Base-by-base conservation (phyloP, 352 stramenopile genomes). In the Thraustochytrium striatum region DNA sequence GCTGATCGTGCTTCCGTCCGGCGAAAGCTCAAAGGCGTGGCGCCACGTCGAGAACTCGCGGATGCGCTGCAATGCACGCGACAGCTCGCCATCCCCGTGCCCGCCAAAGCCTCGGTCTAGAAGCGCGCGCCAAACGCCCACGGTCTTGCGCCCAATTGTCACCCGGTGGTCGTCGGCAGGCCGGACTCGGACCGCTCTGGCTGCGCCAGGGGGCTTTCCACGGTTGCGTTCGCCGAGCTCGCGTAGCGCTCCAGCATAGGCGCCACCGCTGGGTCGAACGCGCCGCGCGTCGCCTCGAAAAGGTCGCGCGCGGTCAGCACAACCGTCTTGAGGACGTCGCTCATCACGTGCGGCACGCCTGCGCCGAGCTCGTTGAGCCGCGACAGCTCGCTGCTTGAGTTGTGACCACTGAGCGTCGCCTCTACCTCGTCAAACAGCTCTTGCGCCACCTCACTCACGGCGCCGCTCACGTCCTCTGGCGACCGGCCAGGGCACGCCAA, bases 161-260 rank as follows among this genome's bases (percentile, higher is more conserved):
- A 61, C 16, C 43, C n/a, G 57, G 33, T 44, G 28, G 3, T 57
- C 69, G 21, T 79, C 25, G 58, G 9, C 38, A 11, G 33, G 11
- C n/a, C n/a, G 11, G 25, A 38, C 9, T 13, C 11, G 13, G 58
- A 69, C 28, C 5, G 39, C 39, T 13, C 39, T 13, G 5, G 39
- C 39, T 5, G 13, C 39, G 39, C 5, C 5, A 5, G 5, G 39
- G 39, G 5, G 39, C 5, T 5, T 47, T 5, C 16, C 19, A 28
- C 30, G 35, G 33, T 21, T 32, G 52, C 57, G 53, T 50, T 53
- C 8, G 81, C 81, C 73, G 81, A 69, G 16, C 1, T 33, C 38
- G 82, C 61, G 59, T 85, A 85, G 72, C 84, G 73, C 21, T 81
- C 61, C 21, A 85, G 57, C 30, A 85, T 55, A 33, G 83, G 83